phyloP scores from a whole-genome alignment of 1,284 basidiomycete species.

The Irpex sp. region DNA sequence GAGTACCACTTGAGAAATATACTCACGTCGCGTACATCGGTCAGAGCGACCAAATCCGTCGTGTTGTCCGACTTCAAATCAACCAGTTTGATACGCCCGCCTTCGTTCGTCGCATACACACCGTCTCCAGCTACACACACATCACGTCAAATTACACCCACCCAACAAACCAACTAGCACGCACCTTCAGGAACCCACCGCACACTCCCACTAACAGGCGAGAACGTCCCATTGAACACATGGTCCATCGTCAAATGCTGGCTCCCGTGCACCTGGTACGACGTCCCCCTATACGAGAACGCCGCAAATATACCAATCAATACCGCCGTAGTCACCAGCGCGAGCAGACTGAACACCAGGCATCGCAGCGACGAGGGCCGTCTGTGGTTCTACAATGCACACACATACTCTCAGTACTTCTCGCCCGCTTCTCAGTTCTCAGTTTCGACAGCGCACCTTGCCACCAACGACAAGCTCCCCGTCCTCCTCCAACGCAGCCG shows the following conservation, averaged over 20 bases:
- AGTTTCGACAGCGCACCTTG: conserved; percentile 27
- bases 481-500: conserved; percentile 20
- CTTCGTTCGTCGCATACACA: conserved; percentile 68
- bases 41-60: conserved; percentile 51
- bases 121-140: conserved; percentile 77
- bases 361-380: conserved; percentile 46
- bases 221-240: conserved; percentile 87
- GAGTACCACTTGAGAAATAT: neutral
- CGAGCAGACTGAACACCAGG: conserved; percentile 50
- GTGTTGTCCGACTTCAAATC: conserved; percentile 77
- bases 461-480: conserved; percentile 34
- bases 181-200: conserved; percentile 88
- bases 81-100: conserved; percentile 69
- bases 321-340: conserved; percentile 52
- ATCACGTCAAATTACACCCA: neutral
- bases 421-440: neutral
- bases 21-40: conserved; percentile 63
- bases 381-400: conserved; percentile 25
- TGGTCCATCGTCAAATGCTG: conserved; percentile 82
- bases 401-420: neutral
- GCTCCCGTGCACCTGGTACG: conserved; percentile 49
- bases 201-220: conserved; percentile 40
- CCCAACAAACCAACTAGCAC: conserved; percentile 14
- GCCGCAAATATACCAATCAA: conserved; percentile 74
- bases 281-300: conserved; percentile 54